phyloP scores from a whole-genome alignment of 805 yeast species.

The Saccharomycopsis olivae region DNA sequence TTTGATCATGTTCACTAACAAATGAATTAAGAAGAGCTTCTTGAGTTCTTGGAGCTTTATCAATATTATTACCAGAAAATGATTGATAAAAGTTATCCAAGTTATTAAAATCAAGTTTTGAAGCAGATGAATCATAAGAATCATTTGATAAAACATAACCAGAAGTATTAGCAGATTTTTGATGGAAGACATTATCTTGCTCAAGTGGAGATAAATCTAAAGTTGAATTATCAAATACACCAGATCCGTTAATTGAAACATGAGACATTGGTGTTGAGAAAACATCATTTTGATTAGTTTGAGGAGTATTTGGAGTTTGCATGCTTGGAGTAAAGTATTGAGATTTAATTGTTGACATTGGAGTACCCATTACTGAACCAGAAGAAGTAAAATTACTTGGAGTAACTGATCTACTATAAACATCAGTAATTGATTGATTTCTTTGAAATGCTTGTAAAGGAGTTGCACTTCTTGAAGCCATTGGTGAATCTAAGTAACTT shows the following conservation, averaged over 20 bases:
- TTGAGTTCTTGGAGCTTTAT: conserved; percentile 12
- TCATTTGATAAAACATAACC: background rate
- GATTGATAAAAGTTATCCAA: conserved; percentile 9
- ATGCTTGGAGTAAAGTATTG: conserved; percentile 13
- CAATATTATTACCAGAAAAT: background rate
- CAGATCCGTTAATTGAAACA: background rate
- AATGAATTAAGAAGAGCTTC: conserved; percentile 6
- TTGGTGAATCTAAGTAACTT: conserved; percentile 8
- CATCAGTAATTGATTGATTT: conserved; percentile 1
- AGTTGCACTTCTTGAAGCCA: conserved; percentile 10
- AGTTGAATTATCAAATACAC: conserved; percentile 2
- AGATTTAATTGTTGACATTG: background rate
- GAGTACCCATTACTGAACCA: background rate
- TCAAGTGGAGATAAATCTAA: conserved; percentile 17
- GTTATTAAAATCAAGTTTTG: conserved; percentile 8
- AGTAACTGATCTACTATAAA: conserved; percentile 12
- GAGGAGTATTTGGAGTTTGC: conserved; percentile 4
- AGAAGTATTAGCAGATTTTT: background rate
- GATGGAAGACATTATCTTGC: conserved; percentile 2
- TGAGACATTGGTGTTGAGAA: conserved; percentile 6
- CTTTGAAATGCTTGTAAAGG: conserved; percentile 2
- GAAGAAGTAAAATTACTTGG: conserved; percentile 5
- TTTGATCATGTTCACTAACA: background rate
- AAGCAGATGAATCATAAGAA: background rate
- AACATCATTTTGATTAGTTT: background rate